These are phyloP conservation scores for Westerdykella aurantiaca DNA, from an alignment of 2,329 filamentous ascomycete species.

Conservation along the genomic window DNA sequence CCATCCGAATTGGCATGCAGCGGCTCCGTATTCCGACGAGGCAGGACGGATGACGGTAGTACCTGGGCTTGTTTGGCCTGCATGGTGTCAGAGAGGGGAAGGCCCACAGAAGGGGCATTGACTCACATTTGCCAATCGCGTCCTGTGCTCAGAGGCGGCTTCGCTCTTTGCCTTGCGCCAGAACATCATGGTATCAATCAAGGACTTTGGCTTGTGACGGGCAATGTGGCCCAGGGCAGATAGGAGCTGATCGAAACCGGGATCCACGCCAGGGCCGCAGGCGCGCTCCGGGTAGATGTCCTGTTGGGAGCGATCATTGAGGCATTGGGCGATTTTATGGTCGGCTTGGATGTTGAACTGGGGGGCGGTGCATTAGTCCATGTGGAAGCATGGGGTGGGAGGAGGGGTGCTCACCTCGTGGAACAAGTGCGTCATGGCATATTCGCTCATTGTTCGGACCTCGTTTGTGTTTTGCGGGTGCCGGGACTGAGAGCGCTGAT, in stretches of 20 bases:
- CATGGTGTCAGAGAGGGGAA: constrained; percentile 25
- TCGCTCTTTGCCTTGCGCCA: constrained; percentile 97
- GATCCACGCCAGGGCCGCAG: constrained; percentile 83
- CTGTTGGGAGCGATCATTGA: constrained; percentile 70
- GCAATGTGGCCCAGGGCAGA: constrained; percentile 90
- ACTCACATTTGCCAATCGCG: constrained; percentile 28
- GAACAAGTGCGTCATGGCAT: constrained; percentile 92
- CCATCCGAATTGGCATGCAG: constrained; percentile 22
- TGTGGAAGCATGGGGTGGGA: not conserved
- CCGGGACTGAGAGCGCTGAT: constrained; percentile 63
- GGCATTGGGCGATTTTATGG: constrained; percentile 85
- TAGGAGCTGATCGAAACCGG: constrained; percentile 89
- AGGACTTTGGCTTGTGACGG: constrained; percentile 83
- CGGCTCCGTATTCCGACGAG: constrained; percentile 35
- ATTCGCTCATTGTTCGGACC: constrained; percentile 92
- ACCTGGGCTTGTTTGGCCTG: constrained; percentile 15
- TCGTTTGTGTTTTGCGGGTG: constrained; percentile 64
- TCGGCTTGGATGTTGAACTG: constrained; percentile 95
- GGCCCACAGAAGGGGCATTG: not conserved
- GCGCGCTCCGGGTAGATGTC: constrained; percentile 83
- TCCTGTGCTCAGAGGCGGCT: constrained; percentile 51
- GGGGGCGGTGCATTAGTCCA: constrained; percentile 4
- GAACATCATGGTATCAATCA: constrained; percentile 96
- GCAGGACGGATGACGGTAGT: constrained; percentile 20
- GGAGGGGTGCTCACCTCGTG: constrained; percentile 58